These are phyloP conservation scores for Zoysia japonica DNA, from an alignment of 176 grass and related monocot species.

Conservation along the genomic window DNA sequence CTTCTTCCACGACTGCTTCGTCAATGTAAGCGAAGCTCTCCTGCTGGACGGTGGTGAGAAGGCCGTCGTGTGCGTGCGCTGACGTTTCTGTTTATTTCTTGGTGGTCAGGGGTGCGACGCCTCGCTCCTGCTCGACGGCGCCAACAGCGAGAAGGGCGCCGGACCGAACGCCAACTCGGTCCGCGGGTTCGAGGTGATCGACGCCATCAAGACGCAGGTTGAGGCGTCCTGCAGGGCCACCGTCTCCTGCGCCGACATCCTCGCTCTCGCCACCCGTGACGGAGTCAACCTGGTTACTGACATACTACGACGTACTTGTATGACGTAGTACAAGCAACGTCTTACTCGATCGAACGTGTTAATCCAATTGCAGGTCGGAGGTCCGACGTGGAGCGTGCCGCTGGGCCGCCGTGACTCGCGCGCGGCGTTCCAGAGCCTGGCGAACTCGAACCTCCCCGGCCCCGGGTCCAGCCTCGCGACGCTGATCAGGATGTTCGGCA, in stretches of 20 bases:
- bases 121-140: conserved; percentile 73
- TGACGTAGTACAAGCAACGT: too few relatives aligned
- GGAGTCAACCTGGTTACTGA: conserved; percentile 62
- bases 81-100: background rate
- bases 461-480: conserved; percentile 51
- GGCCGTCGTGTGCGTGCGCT: background rate
- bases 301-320: too few relatives aligned
- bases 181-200: conserved; percentile 76
- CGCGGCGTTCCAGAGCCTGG: conserved; percentile 63
- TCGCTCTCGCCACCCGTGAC: conserved; percentile 71
- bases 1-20: conserved; percentile 94
- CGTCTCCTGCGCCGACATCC: conserved; percentile 81
- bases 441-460: conserved; percentile 62
- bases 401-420: conserved; percentile 66
- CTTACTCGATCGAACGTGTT: too few relatives aligned
- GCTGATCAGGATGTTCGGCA: conserved; percentile 54
- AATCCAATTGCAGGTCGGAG: conserved; percentile 49
- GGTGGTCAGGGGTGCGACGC: conserved; percentile 67
- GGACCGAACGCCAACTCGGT: conserved; percentile 69
- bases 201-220: conserved; percentile 71
- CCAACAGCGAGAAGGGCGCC: conserved; percentile 77
- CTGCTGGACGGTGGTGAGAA: too few relatives aligned
- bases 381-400: conserved; percentile 67
- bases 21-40: conserved; percentile 46
- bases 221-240: conserved; percentile 64